These are phyloP conservation scores for Apiotrichum veenhuisii DNA, from an alignment of 1,284 basidiomycete species.

Conservation along the genomic window DNA sequence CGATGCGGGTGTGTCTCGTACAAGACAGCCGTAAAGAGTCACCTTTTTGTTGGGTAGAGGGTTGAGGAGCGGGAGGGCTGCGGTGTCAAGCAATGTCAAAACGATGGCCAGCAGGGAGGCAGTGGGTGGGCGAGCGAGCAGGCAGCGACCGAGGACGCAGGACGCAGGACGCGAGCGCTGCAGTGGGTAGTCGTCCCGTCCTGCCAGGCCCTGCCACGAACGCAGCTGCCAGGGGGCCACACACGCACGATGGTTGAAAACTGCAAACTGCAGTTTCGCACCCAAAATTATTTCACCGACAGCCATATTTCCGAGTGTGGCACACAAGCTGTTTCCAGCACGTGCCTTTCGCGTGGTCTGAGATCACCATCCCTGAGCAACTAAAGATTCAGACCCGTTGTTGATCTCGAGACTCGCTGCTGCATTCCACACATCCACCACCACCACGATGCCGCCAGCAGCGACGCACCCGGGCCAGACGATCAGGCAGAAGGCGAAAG, in stretches of 20 bases:
- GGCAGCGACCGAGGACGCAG: neutral
- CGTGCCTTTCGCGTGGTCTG: neutral
- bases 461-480: conserved; percentile 15
- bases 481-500: conserved; percentile 17
- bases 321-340: neutral
- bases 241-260: neutral
- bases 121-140: neutral
- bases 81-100: conserved; percentile 12
- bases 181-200: neutral
- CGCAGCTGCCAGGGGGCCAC: too few species aligned
- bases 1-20: conserved; percentile 4
- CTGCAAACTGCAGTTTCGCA: neutral
- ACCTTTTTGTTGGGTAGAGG: neutral
- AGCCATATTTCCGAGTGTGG: neutral
- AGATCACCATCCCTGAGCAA: neutral
- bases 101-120: conserved; percentile 4
- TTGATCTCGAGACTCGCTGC: neutral
- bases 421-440: neutral
- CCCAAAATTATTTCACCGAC: neutral
- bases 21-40: conserved; percentile 7
- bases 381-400: neutral
- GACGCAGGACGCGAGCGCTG: neutral
- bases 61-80: neutral
- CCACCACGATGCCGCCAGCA: conserved; percentile 13
- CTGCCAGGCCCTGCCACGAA: neutral